Evolutionary conservation across 2,329 filamentous ascomycete species (phyloP).

Genomic region (Fusarium napiforme): DNA sequence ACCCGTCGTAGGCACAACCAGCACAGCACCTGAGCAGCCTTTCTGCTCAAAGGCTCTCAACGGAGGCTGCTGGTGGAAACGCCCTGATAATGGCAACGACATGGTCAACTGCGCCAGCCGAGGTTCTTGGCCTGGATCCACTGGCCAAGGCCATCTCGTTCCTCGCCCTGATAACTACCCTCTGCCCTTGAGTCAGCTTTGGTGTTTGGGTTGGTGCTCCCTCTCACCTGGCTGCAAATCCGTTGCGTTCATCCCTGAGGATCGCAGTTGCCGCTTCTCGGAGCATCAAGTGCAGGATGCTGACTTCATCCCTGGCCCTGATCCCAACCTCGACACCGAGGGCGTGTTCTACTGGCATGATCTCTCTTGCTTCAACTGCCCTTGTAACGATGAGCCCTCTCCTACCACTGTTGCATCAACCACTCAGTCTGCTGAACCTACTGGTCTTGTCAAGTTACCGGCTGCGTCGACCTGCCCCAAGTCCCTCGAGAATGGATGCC

Average conservation of each 20-base stretch:
- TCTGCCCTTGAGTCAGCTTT: neutral
- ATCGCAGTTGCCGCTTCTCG: neutral
- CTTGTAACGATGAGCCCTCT: neutral
- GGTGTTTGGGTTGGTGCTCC: slow-evolving; percentile 12
- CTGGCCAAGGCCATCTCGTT: neutral
- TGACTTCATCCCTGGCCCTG: neutral
- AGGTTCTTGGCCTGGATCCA: neutral
- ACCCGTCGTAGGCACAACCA: neutral
- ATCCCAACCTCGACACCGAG: neutral
- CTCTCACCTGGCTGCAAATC: neutral
- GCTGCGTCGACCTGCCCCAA: slow-evolving; percentile 10
- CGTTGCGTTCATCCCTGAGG: neutral
- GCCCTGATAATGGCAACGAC: neutral
- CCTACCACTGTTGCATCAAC: neutral
- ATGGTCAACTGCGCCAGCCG: neutral
- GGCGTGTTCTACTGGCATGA: slow-evolving; percentile 17
- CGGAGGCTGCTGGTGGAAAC: slow-evolving; percentile 17
- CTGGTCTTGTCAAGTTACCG: neutral
- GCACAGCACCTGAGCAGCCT: neutral
- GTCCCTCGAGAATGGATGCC: neutral
- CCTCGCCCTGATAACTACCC: neutral
- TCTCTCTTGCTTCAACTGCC: slow-evolving; percentile 13
- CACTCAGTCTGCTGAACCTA: neutral
- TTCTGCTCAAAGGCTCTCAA: slow-evolving; percentile 18
- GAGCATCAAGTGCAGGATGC: slow-evolving; percentile 5